These are phyloP conservation scores for Aspergillus carbonarius DNA, from an alignment of 2,329 filamentous ascomycete species.

Conservation along the genomic window DNA sequence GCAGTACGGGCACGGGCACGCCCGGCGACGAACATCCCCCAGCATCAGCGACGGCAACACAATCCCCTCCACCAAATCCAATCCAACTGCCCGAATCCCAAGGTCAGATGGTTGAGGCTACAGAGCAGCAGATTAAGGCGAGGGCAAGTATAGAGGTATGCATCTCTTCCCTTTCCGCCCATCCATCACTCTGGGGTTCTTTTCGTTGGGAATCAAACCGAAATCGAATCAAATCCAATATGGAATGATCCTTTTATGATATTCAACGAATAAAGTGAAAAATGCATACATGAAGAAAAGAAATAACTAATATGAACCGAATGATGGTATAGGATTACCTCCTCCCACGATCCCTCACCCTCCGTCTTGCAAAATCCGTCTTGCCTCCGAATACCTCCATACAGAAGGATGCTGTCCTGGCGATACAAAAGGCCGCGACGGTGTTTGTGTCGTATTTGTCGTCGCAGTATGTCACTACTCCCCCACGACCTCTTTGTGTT, in stretches of 20 bases:
- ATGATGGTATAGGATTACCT: conserved; percentile 54
- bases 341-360: conserved; percentile 62
- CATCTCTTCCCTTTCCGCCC: no score
- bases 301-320: not conserved
- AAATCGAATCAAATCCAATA: no score
- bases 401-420: conserved; percentile 64
- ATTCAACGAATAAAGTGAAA: no score
- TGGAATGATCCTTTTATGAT: no score
- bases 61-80: not conserved
- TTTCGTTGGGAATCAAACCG: no score
- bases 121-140: conserved; percentile 42
- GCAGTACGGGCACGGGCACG: conserved; percentile 20
- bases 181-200: no score
- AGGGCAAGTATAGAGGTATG: conserved; percentile 43
- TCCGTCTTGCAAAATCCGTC: conserved; percentile 62
- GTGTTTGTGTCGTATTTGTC: conserved; percentile 66
- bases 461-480: conserved; percentile 50
- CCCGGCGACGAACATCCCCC: conserved; percentile 3
- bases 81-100: conserved; percentile 6
- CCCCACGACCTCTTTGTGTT: not conserved
- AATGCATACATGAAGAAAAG: not conserved
- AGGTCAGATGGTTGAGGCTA: conserved; percentile 31
- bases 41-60: conserved; percentile 8
- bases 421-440: conserved; percentile 64
- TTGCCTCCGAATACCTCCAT: conserved; percentile 65